Evolutionary conservation across 495 filamentous ascomycete species (phyloP).

Genomic region (Lasiosphaeriaceae sp.): DNA sequence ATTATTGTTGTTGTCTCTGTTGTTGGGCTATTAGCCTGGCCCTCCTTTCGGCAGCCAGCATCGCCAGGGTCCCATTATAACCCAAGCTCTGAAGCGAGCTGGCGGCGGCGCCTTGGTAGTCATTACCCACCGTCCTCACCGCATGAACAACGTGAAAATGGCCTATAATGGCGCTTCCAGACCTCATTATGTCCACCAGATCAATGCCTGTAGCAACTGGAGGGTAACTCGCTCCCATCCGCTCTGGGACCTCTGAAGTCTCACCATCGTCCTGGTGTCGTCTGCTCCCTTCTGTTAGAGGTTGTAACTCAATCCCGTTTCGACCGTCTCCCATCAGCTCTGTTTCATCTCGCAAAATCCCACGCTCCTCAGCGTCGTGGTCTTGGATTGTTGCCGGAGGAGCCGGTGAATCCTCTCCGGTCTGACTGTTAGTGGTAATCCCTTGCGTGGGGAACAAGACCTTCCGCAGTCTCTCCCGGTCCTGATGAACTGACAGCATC

Average conservation of each 20-base stretch:
- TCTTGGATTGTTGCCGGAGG: constrained; percentile 50
- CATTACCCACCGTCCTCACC: constrained; percentile 60
- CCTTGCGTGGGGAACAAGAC: constrained; percentile 30
- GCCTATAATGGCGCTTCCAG: constrained; percentile 65
- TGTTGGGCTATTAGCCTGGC: constrained; percentile 28
- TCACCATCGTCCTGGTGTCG: constrained; percentile 11
- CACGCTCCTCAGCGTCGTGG: constrained; percentile 79
- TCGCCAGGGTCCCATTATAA: constrained; percentile 45
- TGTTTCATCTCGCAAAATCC: constrained; percentile 52
- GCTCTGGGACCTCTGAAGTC: constrained; percentile 25
- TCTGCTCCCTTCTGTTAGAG: constrained; percentile 18
- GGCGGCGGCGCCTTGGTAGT: constrained; percentile 47
- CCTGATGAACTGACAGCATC: constrained; percentile 69
- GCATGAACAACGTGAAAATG: constrained; percentile 67
- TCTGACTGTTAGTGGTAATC: constrained; percentile 9
- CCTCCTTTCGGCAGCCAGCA: constrained; percentile 41
- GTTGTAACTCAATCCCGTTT: constrained; percentile 50
- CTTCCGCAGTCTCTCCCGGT: constrained; percentile 56
- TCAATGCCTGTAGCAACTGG: constrained; percentile 33
- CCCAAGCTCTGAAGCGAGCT: constrained; percentile 48
- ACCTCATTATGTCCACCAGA: constrained; percentile 56
- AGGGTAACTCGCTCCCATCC: constrained; percentile 44
- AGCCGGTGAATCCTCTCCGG: neutral
- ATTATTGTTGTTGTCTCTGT: constrained; percentile 8
- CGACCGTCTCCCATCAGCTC: constrained; percentile 23